Evolutionary conservation across 306 rosid genomes (phyloP).

Genomic region (Prunus dulcis): DNA sequence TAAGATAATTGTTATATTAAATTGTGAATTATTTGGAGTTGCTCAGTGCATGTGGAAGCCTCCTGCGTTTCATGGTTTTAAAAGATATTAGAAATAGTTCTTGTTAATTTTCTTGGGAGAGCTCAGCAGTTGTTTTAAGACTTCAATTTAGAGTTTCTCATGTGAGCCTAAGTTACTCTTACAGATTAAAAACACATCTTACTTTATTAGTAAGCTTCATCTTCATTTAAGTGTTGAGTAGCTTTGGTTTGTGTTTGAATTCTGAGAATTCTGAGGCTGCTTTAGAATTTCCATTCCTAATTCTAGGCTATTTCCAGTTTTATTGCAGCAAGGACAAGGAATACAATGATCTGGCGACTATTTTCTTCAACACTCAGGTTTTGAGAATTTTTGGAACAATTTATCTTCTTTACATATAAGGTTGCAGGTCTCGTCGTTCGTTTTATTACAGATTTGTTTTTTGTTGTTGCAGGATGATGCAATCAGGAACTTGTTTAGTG

Average conservation of each 20-base stretch:
- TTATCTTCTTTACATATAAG: conserved; percentile 15
- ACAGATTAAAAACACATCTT: not conserved
- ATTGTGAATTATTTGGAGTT: conserved; percentile 4
- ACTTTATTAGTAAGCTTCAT: not conserved
- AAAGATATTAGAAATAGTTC: not conserved
- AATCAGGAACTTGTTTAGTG: conserved; percentile 96
- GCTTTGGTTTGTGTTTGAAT: not conserved
- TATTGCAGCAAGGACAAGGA: conserved; percentile 84
- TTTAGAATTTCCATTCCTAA: conserved; percentile 14
- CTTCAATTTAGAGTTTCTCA: not conserved
- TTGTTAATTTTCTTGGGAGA: not conserved
- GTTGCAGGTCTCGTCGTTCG: not conserved
- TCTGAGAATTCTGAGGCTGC: not conserved
- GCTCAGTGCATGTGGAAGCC: not conserved
- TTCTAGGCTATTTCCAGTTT: conserved; percentile 52
- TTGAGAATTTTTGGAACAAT: conserved; percentile 13
- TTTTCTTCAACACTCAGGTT: conserved; percentile 98
- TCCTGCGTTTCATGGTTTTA: not conserved
- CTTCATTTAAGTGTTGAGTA: not conserved
- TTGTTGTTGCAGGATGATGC: conserved; percentile 83
- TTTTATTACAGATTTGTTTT: conserved; percentile 7
- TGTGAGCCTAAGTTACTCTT: not conserved
- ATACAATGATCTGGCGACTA: conserved; percentile 97
- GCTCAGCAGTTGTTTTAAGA: not conserved
- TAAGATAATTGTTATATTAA: not conserved